Evolutionary conservation across 345 rosid genomes (phyloP), one percentile per base, ranked within the genome.

Genomic region (Fremontodendron californicum): DNA sequence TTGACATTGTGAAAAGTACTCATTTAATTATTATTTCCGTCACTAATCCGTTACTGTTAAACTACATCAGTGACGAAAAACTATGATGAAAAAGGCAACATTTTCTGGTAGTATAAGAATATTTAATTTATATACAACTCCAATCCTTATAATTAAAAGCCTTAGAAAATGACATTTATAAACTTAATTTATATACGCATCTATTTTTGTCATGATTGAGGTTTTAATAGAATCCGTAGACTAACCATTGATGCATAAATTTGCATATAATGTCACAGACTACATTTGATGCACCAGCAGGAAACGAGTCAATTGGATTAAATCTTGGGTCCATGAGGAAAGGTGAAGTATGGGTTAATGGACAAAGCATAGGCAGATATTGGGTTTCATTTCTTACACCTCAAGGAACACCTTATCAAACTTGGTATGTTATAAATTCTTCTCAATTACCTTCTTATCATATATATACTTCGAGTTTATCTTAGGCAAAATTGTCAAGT

Each of bases 261-360:
- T 55, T 68, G 39, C 52, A n/a, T 37, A 12, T 33, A 37, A 7
- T 66, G 39, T 58, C 12, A 55, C 81, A 85, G 93, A 81, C 89
- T 25, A 12, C n/a, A 35, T 90, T 87, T 73, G 79, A 86, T 81
- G 85, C 86, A 40, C 91, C 88, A 9, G 19, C 12, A 12, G 83
- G 83, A 42, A 57, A 75, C 4, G 84, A 78, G 10, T 88, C 87
- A 9, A 37, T 87, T 31, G 87, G 85, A 40, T 61, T 90, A 67
- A 81, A 87, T 78, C 83, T 87, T 71, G 64, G 75, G 45, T 81
- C 86, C 68, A 90, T 90, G 92, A 86, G 94, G 18, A 90, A 88
- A 77, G 94, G 92, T 42, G 86, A 88, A 74, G 84, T 81, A 46
- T 83, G 90, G 94, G 79, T 90, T 49, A 90, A 90, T 9, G 92